Evolutionary conservation across 805 yeast species (phyloP).

Genomic region (Kazachstania africana): DNA sequence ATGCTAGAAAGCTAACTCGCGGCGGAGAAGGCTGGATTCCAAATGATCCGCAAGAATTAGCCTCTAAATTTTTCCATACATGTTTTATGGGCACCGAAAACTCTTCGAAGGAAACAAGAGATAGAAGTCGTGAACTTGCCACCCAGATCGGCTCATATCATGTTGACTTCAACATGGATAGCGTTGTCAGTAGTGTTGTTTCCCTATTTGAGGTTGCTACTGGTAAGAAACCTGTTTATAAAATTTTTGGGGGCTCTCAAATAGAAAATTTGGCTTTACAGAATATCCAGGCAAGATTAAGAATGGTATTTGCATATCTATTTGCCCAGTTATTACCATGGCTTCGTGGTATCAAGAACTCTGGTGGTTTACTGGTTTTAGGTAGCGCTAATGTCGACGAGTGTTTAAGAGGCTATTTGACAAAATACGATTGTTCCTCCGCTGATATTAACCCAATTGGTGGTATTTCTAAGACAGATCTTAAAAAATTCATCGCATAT

Average conservation of each 20-base stretch:
- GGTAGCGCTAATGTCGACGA: slow-evolving; percentile 98
- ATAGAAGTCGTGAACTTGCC: slow-evolving; percentile 70
- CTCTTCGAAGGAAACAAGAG: slow-evolving; percentile 78
- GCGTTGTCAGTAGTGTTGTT: slow-evolving; percentile 62
- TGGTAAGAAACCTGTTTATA: slow-evolving; percentile 78
- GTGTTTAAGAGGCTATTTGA: slow-evolving; percentile 85
- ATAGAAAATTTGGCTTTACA: slow-evolving; percentile 91
- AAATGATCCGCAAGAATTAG: slow-evolving; percentile 59
- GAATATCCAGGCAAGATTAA: slow-evolving; percentile 87
- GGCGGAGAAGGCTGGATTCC: slow-evolving; percentile 55
- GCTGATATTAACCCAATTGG: slow-evolving; percentile 98
- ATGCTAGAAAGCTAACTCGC: slow-evolving; percentile 59
- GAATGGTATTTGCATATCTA: slow-evolving; percentile 90
- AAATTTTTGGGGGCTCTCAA: slow-evolving; percentile 85
- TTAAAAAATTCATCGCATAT: slow-evolving; percentile 76
- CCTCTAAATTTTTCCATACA: slow-evolving; percentile 70
- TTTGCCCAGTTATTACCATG: slow-evolving; percentile 94
- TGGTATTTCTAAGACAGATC: slow-evolving; percentile 91
- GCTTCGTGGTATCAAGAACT: slow-evolving; percentile 57
- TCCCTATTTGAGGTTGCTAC: slow-evolving; percentile 77
- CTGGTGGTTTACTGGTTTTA: slow-evolving; percentile 71
- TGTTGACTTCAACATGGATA: slow-evolving; percentile 84
- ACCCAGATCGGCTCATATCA: slow-evolving; percentile 76
- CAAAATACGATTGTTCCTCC: slow-evolving; percentile 93
- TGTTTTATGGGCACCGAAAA: slow-evolving; percentile 94